A percentile compares a stretch with the other conserved stretches of the same genome.
Conservation (phyloP, 78 protist species). For the Anaeramoeba ignava region DNA sequence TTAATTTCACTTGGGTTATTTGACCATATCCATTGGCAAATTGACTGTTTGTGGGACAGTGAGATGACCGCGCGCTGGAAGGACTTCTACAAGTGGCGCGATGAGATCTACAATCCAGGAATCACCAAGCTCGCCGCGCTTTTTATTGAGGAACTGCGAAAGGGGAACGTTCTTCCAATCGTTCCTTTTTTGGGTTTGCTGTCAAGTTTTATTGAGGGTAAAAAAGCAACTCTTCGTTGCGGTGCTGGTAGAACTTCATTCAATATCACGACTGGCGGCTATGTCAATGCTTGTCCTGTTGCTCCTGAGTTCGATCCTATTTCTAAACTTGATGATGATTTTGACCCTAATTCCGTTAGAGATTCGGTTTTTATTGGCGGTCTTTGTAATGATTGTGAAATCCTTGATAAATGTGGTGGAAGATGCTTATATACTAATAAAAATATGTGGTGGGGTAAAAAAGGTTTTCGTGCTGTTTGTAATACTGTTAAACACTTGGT, state of each 20-base stretch:
- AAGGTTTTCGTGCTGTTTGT: constrained; percentile 23
- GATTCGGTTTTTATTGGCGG: neutral
- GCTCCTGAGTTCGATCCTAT: neutral
- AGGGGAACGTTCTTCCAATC: neutral
- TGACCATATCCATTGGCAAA: constrained; percentile 2
- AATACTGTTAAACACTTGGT: constrained; percentile 12
- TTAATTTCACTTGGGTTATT: neutral
- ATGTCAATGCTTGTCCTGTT: neutral
- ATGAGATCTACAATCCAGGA: neutral
- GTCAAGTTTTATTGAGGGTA: neutral
- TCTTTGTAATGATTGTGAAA: constrained; percentile 11
- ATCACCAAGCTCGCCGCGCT: neutral
- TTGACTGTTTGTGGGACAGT: neutral
- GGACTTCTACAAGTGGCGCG: neutral
- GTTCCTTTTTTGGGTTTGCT: neutral
- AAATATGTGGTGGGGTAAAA: constrained; percentile 17
- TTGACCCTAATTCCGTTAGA: neutral
- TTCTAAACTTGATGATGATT: neutral
- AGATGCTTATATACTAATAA: constrained; percentile 19
- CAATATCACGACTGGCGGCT: neutral
- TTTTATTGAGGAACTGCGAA: neutral
- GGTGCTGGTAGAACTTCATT: neutral
- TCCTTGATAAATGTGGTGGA: constrained; percentile 4
- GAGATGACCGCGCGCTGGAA: neutral
- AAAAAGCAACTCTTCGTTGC: neutral